Evolutionary conservation across 208 protist species (phyloP).

Genomic region (Trypanosoma scelopori): DNA sequence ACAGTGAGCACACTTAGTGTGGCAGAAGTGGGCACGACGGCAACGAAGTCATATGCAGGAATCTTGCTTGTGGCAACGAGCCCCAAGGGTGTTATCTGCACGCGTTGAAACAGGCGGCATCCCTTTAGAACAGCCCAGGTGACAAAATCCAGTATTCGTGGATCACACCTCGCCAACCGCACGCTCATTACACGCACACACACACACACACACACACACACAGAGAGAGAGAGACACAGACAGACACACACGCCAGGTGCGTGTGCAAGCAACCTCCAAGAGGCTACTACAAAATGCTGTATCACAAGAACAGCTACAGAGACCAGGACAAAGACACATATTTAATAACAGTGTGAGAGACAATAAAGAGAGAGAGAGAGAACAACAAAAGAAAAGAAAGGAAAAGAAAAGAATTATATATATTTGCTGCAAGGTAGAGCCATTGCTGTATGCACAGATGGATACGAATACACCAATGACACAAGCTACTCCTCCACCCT

Average conservation of each 20-base stretch:
- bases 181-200: constrained; percentile 30
- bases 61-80: constrained; percentile 79
- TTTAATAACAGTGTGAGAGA: too few species aligned
- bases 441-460: too few species aligned
- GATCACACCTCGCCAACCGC: constrained; percentile 75
- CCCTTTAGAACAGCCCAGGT: constrained; percentile 87
- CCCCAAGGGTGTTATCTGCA: constrained; percentile 78
- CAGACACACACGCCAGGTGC: too few species aligned
- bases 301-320: neutral
- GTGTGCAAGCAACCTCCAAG: neutral
- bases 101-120: constrained; percentile 82
- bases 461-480: too few species aligned
- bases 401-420: constrained; percentile 14
- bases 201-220: too few species aligned
- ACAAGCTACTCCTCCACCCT: too few species aligned
- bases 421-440: neutral
- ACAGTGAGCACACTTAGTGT: constrained; percentile 77
- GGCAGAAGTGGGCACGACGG: constrained; percentile 69
- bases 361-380: too few species aligned
- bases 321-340: neutral
- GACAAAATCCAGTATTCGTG: constrained; percentile 85
- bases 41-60: constrained; percentile 87
- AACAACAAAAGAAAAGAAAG: neutral
- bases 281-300: neutral
- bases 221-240: too few species aligned